These are phyloP conservation scores for Prunus mongolica DNA, from an alignment of 306 rosid species.

Conservation along the genomic window DNA sequence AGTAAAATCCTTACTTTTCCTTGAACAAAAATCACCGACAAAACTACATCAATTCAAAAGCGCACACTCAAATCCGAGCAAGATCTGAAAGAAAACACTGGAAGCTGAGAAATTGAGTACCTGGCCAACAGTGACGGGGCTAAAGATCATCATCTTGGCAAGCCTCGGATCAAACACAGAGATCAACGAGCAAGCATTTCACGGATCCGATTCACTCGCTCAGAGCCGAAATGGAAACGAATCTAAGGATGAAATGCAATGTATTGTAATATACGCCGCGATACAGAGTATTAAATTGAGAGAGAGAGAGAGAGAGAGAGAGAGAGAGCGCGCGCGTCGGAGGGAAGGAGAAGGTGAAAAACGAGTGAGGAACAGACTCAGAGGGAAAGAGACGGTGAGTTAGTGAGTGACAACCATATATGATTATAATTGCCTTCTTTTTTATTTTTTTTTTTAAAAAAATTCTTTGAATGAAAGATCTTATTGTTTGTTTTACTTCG, in stretches of 20 bases:
- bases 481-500: neutral
- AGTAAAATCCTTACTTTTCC: neutral
- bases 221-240: neutral
- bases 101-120: conserved; percentile 29
- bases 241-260: neutral
- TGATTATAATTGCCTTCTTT: neutral
- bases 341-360: conserved; percentile 6
- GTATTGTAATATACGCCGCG: neutral
- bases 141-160: conserved; percentile 42
- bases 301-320: neutral
- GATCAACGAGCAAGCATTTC: conserved; percentile 20
- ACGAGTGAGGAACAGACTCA: conserved; percentile 7
- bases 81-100: conserved; percentile 28
- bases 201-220: conserved; percentile 6
- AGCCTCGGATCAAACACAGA: neutral
- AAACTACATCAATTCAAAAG: neutral
- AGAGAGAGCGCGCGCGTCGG: neutral
- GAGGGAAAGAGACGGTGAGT: neutral
- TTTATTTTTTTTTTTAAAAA: neutral
- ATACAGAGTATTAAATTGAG: neutral
- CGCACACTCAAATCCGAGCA: conserved; percentile 8
- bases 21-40: neutral
- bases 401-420: conserved; percentile 5
- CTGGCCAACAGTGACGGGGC: conserved; percentile 85
- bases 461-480: neutral